Evolutionary conservation across 306 rosid genomes (phyloP), one percentile per base, ranked within the genome.

Genomic region (Clitoria ternatea): DNA sequence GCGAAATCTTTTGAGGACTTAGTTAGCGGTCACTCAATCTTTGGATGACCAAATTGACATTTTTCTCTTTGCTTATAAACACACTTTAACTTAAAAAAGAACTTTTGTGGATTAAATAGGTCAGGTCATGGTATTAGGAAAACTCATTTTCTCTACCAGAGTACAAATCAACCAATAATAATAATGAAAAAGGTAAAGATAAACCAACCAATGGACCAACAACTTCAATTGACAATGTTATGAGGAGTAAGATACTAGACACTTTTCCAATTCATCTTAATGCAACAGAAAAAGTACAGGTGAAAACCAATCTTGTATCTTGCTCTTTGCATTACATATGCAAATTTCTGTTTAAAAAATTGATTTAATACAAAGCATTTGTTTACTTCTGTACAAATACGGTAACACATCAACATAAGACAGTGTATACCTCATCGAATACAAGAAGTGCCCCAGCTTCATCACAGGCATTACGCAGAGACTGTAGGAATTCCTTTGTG

Each of bases 381-480:
- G 11, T 9, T 44, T 6, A 68, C 15, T 40, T 9, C 15, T 14
- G 49, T 30, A 35, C 9, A 66, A 45, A 22, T 10, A 20, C n/a
- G 15, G 47, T 15, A 29, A 24, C 1, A 57, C 27, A 42, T 63
- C 22, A 63, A 63, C 23, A 39, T 20, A 54, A 75, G 29, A 49
- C 26, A 6, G 10, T 18, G 23, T 39, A 74, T 85, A 91, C 97
- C 98, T 94, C 98, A 27, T 94, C 98, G 61, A 84, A 94, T 61
- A 90, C 92, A 66, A 94, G 80, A 61, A 94, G 96, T 55, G 88
- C 61, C 35, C 97, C 96, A 2, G 92, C 72, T 23, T 85, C 96
- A 80, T 94, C 86, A 79, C 97, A 94, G 56, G 96, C 95, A 74
- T 26, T 64, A 8, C 91, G 89, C 63, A 94, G 71, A 61, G 82